Percentiles rank a stretch among this genome's conserved stretches.
These are phyloP conservation scores for Hypoxylon rickii DNA, from an alignment of 495 filamentous ascomycete genomes.

Conservation along the genomic window DNA sequence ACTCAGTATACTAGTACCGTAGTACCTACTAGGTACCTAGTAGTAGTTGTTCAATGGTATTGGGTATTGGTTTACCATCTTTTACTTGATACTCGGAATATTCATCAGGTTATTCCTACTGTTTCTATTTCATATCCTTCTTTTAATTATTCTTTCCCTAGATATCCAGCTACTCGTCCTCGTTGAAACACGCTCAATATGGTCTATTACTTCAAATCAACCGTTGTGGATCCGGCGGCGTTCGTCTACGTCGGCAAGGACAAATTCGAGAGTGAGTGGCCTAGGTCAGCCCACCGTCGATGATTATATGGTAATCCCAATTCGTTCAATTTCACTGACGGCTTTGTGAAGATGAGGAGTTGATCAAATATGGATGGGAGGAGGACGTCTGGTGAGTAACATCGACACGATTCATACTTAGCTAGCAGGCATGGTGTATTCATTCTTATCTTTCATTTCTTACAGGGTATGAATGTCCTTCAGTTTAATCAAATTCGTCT, in stretches of 20 bases:
- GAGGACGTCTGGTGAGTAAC: slow-evolving; percentile 86
- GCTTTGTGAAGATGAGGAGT: slow-evolving; percentile 78
- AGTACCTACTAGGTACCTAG: not conserved
- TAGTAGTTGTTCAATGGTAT: too few species aligned
- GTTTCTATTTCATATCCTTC: not conserved
- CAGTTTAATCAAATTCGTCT: too few species aligned
- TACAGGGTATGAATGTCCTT: slow-evolving; percentile 43
- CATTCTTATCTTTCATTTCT: slow-evolving; percentile 12
- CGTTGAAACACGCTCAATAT: slow-evolving; percentile 52
- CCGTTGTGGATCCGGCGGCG: slow-evolving; percentile 68
- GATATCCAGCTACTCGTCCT: not conserved
- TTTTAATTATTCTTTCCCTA: slow-evolving; percentile 1
- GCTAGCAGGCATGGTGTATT: slow-evolving; percentile 3
- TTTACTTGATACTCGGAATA: too few species aligned
- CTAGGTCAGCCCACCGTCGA: slow-evolving; percentile 9
- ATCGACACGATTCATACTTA: not conserved
- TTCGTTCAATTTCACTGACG: slow-evolving; percentile 22
- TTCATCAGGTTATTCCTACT: too few species aligned
- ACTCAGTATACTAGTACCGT: not conserved
- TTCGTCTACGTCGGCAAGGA: slow-evolving; percentile 97
- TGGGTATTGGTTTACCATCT: too few species aligned
- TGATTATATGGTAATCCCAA: slow-evolving; percentile 15
- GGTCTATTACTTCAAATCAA: slow-evolving; percentile 97
- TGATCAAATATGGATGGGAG: slow-evolving; percentile 91
- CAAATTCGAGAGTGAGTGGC: slow-evolving; percentile 89